These are phyloP conservation scores for Psilocybe tampanensis DNA, from an alignment of 768 basidiomycete genomes.

Conservation along the genomic window DNA sequence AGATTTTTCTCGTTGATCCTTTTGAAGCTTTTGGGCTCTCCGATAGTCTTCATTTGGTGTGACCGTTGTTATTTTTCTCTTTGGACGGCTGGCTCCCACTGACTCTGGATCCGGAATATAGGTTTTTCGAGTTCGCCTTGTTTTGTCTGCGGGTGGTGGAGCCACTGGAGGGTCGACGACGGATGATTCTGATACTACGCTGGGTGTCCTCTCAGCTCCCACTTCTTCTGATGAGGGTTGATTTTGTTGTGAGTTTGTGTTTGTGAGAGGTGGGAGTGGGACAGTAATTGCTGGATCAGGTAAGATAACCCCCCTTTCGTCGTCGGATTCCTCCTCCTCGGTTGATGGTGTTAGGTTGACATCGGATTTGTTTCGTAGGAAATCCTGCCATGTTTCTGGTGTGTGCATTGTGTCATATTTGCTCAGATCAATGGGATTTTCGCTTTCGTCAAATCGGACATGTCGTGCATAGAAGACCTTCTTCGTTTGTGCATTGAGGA, in stretches of 20 bases:
- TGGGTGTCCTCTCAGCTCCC: neutral
- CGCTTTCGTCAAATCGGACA: constrained; percentile 10
- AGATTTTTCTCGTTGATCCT: neutral
- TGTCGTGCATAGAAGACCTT: constrained; percentile 9
- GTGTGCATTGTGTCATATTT: neutral
- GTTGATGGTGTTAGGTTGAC: neutral
- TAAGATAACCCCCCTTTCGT: neutral
- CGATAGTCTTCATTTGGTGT: constrained; percentile 3
- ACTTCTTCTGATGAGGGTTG: neutral
- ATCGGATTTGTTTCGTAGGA: neutral
- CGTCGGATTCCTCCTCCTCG: neutral
- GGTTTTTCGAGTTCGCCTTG: neutral
- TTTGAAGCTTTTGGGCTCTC: neutral
- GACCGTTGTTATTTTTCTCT: neutral
- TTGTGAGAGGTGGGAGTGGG: too few relatives aligned
- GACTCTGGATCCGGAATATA: constrained; percentile 4
- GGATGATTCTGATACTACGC: neutral
- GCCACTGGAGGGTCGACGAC: neutral
- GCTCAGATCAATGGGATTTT: neutral
- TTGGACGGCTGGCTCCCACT: constrained; percentile 2
- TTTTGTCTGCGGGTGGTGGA: neutral
- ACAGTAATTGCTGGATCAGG: too few relatives aligned
- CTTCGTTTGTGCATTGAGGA: neutral
- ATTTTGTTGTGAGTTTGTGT: neutral
- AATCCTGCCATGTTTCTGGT: neutral